Conservation (phyloP, 2,329 filamentous ascomycete genomes). For the Epichloe festucae region DNA sequence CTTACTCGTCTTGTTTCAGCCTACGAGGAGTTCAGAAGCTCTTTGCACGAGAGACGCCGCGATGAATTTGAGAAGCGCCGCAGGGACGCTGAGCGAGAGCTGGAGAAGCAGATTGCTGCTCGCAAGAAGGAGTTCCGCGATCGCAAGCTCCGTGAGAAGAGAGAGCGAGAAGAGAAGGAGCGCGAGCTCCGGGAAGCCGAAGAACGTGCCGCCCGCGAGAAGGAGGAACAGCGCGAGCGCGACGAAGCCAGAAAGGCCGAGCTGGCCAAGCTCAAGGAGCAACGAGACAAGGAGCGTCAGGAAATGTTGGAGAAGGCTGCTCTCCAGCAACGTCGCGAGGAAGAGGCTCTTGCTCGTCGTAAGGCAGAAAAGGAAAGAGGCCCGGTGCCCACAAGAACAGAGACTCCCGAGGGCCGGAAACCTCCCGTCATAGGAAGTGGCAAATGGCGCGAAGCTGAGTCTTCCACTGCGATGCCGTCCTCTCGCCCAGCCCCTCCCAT, state of each 20-base stretch:
- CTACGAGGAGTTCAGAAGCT: constrained; percentile 74
- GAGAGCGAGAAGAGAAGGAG: constrained; percentile 75
- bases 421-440: constrained; percentile 23
- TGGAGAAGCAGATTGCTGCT: constrained; percentile 79
- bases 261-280: constrained; percentile 52
- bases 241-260: constrained; percentile 70
- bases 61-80: constrained; percentile 94
- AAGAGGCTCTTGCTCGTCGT: constrained; percentile 70
- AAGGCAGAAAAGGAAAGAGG: constrained; percentile 49
- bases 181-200: constrained; percentile 68
- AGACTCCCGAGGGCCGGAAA: constrained; percentile 18
- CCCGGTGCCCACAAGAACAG: constrained; percentile 9
- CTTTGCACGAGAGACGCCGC: constrained; percentile 74
- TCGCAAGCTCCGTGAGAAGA: constrained; percentile 67
- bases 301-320: constrained; percentile 52
- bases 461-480: constrained; percentile 15
- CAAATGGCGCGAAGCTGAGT: constrained; percentile 31
- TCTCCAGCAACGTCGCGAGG: constrained; percentile 69
- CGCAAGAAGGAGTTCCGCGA: constrained; percentile 85
- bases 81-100: constrained; percentile 80
- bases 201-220: constrained; percentile 67
- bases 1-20: constrained; percentile 70
- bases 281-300: constrained; percentile 54
- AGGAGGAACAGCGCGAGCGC: constrained; percentile 66
- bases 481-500: constrained; percentile 17